Conservation (phyloP, 192 early-diverging fungal genomes). For the Entomortierella parvispora region DNA sequence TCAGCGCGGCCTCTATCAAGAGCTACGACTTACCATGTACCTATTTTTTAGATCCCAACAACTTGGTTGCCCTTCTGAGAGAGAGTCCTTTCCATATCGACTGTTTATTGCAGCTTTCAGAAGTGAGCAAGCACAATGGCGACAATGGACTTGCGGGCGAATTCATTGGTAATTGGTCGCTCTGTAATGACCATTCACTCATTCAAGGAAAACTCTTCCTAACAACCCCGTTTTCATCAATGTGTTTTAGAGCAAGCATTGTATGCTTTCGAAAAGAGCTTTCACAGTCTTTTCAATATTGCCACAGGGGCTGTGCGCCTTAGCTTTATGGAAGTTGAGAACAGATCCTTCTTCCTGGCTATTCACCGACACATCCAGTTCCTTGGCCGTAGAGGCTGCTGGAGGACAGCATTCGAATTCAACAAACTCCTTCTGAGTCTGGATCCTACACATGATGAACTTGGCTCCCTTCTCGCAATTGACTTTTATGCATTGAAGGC, state of each 20-base stretch:
- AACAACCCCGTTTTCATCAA: too few species aligned
- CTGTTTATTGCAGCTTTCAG: slow-evolving; percentile 83
- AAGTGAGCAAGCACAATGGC: slow-evolving; percentile 87
- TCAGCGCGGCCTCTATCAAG: too few species aligned
- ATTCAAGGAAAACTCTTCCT: neutral
- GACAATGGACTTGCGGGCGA: slow-evolving; percentile 83
- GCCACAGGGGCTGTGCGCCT: slow-evolving; percentile 72
- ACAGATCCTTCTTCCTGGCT: slow-evolving; percentile 84
- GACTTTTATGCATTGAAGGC: slow-evolving; percentile 90
- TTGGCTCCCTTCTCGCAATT: slow-evolving; percentile 78
- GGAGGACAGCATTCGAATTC: slow-evolving; percentile 93
- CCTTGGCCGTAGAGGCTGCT: slow-evolving; percentile 88
- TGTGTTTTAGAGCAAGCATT: slow-evolving; percentile 80
- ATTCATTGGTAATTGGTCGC: slow-evolving; percentile 67
- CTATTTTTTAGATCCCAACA: slow-evolving; percentile 68
- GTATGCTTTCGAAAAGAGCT: slow-evolving; percentile 85
- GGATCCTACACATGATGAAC: slow-evolving; percentile 81
- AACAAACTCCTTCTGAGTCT: slow-evolving; percentile 74
- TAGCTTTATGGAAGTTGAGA: slow-evolving; percentile 78
- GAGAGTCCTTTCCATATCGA: slow-evolving; percentile 92
- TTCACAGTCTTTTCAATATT: slow-evolving; percentile 82
- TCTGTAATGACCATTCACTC: neutral
- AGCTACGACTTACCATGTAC: neutral
- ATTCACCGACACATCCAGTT: slow-evolving; percentile 88
- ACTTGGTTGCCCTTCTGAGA: slow-evolving; percentile 70